Conservation (phyloP, 148 eudicot species). For the Camellia lanceoleosa region DNA sequence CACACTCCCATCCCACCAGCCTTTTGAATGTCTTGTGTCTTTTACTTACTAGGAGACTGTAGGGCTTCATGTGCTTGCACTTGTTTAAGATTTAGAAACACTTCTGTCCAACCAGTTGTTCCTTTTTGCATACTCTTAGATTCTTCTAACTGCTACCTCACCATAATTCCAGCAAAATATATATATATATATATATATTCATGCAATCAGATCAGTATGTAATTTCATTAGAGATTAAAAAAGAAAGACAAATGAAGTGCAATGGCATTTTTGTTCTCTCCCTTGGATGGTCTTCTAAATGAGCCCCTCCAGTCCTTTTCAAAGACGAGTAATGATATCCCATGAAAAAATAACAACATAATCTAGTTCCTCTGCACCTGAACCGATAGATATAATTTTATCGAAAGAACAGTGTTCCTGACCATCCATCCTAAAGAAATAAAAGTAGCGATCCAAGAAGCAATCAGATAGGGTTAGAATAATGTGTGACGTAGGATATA, state of each 20-base stretch:
- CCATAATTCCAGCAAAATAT: background rate
- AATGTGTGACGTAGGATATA: background rate
- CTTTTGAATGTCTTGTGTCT: background rate
- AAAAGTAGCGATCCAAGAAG: background rate
- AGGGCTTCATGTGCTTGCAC: conserved; percentile 13
- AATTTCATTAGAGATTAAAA: background rate
- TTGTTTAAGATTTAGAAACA: background rate
- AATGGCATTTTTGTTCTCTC: background rate
- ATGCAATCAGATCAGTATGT: background rate
- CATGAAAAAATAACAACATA: background rate
- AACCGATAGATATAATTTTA: background rate
- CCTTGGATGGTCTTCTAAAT: too few species aligned
- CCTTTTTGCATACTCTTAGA: background rate
- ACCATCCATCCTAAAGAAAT: conserved; percentile 4
- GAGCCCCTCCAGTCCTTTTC: too few species aligned
- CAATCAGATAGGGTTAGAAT: background rate
- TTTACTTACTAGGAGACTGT: background rate
- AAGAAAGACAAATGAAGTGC: too few species aligned
- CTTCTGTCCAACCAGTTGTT: background rate
- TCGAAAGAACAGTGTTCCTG: background rate
- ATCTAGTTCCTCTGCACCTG: background rate
- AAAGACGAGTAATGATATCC: too few species aligned
- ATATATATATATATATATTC: too few species aligned
- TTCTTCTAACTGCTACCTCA: background rate
- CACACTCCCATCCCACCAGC: background rate